phyloP scores from a whole-genome alignment of 345 rosid genomes.

The Euclidium syriacum region DNA sequence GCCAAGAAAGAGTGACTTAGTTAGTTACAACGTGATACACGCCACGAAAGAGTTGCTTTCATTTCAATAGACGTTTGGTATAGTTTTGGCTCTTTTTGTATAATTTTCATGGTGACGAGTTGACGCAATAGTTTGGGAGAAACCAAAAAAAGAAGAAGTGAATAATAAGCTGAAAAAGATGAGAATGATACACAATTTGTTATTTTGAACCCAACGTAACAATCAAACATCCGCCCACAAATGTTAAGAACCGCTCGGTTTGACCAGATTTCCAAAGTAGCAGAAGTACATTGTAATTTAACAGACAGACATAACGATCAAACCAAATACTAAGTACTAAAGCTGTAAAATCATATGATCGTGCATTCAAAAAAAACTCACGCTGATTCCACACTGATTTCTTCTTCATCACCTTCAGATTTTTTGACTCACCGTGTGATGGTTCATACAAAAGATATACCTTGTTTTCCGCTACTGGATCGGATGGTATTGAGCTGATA shows the following conservation, averaged over 20 bases:
- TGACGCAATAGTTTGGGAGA: too few relatives aligned
- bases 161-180: not conserved
- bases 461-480: conserved; percentile 47
- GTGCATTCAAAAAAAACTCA: conserved; percentile 25
- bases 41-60: too few relatives aligned
- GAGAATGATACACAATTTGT: not conserved
- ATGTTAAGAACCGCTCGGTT: not conserved
- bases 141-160: too few relatives aligned
- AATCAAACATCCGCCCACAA: conserved; percentile 11
- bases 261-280: conserved; percentile 1
- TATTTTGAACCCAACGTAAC: not conserved
- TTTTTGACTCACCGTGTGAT: conserved; percentile 23
- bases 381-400: conserved; percentile 25
- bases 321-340: conserved; percentile 8
- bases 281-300: not conserved
- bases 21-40: too few relatives aligned
- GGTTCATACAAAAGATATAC: not conserved
- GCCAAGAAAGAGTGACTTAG: too few relatives aligned
- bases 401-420: conserved; percentile 6
- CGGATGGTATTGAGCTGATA: conserved; percentile 90
- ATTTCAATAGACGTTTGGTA: too few relatives aligned
- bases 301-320: not conserved
- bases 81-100: too few relatives aligned
- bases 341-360: conserved; percentile 18
- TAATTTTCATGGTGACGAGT: too few relatives aligned